A percentile compares a stretch with the other conserved stretches of the same genome.
Conservation (phyloP, 306 rosid genomes). For the Cicer arietinum region DNA sequence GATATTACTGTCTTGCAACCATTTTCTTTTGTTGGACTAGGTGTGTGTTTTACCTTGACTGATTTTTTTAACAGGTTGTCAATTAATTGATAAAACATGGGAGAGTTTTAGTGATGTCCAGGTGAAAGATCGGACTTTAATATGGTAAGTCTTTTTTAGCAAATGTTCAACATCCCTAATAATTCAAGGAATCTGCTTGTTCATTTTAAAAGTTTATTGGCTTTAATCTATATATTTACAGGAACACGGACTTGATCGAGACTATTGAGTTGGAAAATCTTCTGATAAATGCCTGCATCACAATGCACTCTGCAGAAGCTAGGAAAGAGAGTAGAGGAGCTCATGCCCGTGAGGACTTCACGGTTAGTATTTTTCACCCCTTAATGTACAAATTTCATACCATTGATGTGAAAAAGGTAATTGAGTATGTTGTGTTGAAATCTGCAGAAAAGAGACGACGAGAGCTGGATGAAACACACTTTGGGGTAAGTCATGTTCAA, state of each 20-base stretch:
- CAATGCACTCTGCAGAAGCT: conserved; percentile 93
- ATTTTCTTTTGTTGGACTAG: conserved; percentile 7
- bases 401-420: conserved; percentile 18
- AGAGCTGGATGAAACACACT: conserved; percentile 91
- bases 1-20: neutral
- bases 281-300: conserved; percentile 80
- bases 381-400: conserved; percentile 4
- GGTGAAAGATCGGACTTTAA: conserved; percentile 71
- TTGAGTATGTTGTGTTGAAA: conserved; percentile 42
- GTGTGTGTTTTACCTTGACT: conserved; percentile 13
- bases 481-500: conserved; percentile 72
- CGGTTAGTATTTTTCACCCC: conserved; percentile 52
- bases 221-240: conserved; percentile 42
- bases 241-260: conserved; percentile 84
- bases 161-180: neutral
- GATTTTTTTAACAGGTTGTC: conserved; percentile 60
- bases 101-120: conserved; percentile 78
- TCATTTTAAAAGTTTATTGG: conserved; percentile 30
- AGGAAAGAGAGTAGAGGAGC: conserved; percentile 97
- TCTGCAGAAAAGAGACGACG: conserved; percentile 92
- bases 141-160: conserved; percentile 57
- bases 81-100: conserved; percentile 76
- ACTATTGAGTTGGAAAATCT: conserved; percentile 84
- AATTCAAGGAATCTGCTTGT: neutral
- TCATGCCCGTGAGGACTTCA: conserved; percentile 90